Percentiles rank a stretch among this genome's conserved stretches.
phyloP scores from a whole-genome alignment of 2,329 filamentous ascomycete species.

The Hypoxylon sp. region DNA sequence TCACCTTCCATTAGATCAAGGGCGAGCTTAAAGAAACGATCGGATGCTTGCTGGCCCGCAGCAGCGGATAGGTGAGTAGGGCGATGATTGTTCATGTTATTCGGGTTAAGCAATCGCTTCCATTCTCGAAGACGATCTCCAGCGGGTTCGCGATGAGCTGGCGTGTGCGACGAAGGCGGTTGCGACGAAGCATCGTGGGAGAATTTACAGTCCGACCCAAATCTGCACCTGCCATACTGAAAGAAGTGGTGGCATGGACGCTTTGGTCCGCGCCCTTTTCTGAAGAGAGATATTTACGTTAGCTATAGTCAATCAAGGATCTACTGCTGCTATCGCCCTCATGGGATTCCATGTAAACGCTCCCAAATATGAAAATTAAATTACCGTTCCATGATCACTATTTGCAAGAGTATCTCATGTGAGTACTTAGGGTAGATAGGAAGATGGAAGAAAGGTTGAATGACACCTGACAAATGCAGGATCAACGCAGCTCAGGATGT shows the following conservation, averaged over 20 bases:
- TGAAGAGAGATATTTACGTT: conserved; percentile 9
- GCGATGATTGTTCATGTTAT: conserved; percentile 8
- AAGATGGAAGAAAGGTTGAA: too few species aligned
- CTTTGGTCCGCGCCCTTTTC: not conserved
- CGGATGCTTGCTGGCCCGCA: conserved; percentile 2
- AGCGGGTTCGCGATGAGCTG: not conserved
- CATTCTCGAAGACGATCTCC: conserved; percentile 28
- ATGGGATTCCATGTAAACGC: too few species aligned
- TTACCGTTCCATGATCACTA: conserved; percentile 23
- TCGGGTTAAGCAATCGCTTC: conserved; percentile 19
- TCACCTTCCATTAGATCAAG: conserved; percentile 46
- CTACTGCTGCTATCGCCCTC: not conserved
- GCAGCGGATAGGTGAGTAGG: not conserved
- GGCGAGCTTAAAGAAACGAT: conserved; percentile 45
- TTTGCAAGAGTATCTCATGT: not conserved
- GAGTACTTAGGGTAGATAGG: too few species aligned
- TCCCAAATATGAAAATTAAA: not conserved
- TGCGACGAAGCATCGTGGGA: conserved; percentile 20
- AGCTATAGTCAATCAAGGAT: not conserved
- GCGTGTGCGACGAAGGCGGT: not conserved
- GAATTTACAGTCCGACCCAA: conserved; percentile 26
- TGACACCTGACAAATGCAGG: too few species aligned
- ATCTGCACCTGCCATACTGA: conserved; percentile 22
- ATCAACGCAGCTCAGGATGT: too few species aligned
- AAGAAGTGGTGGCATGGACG: conserved; percentile 20